Evolutionary conservation across 495 filamentous ascomycete species (phyloP).

Genomic region (Bryoglossum gracile): DNA sequence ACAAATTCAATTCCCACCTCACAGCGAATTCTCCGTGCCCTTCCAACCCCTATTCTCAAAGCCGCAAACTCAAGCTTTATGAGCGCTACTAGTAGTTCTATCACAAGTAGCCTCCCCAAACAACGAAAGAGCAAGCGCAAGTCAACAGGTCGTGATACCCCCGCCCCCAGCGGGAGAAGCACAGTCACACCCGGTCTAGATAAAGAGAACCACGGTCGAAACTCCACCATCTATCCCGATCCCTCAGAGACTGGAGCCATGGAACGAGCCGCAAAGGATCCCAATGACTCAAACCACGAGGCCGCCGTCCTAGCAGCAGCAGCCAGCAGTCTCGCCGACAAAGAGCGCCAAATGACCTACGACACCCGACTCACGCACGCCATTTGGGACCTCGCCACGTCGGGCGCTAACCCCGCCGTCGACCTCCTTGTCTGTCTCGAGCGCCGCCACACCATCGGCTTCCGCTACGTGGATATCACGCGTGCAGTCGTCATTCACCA

Average conservation of each 20-base stretch:
- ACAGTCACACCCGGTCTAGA: constrained; percentile 23
- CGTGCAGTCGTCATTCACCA: constrained; percentile 89
- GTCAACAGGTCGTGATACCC: constrained; percentile 37
- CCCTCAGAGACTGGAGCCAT: constrained; percentile 19
- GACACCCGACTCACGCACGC: constrained; percentile 80
- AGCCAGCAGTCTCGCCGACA: constrained; percentile 44
- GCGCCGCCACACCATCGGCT: constrained; percentile 84
- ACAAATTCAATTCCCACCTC: constrained; percentile 82
- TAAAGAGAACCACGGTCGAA: constrained; percentile 24
- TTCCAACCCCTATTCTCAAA: constrained; percentile 87
- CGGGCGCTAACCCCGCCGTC: constrained; percentile 86
- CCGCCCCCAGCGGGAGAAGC: constrained; percentile 26
- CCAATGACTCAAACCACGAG: constrained; percentile 24
- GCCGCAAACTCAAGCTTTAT: constrained; percentile 94
- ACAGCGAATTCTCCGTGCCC: constrained; percentile 81
- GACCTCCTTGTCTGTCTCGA: constrained; percentile 92
- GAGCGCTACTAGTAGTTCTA: constrained; percentile 80
- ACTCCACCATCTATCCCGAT: constrained; percentile 23
- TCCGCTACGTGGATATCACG: constrained; percentile 93
- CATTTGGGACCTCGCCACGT: constrained; percentile 93
- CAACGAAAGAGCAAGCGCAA: constrained; percentile 55
- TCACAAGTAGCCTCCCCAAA: constrained; percentile 77
- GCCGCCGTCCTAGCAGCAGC: constrained; percentile 38
- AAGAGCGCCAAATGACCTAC: constrained; percentile 71
- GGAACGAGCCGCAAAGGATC: constrained; percentile 22